Evolutionary conservation across 1,284 basidiomycete genomes (phyloP).

Genomic region (Ganoderma sinense): DNA sequence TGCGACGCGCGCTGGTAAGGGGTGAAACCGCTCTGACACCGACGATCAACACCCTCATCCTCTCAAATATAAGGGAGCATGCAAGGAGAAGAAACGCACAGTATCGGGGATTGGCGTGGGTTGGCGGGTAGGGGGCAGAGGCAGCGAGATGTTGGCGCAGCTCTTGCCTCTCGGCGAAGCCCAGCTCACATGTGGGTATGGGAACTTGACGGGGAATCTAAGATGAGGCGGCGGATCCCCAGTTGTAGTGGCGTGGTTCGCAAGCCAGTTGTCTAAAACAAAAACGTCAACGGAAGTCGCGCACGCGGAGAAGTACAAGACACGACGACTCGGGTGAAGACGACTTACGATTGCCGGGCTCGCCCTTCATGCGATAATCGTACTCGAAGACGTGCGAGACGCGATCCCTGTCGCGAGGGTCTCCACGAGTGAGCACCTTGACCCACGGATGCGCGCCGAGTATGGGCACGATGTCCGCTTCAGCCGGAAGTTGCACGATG

Average conservation of each 20-base stretch:
- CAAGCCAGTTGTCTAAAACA: constrained; percentile 35
- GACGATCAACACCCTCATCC: not conserved
- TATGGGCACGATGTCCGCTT: constrained; percentile 34
- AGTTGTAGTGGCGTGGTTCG: constrained; percentile 22
- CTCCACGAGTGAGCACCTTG: constrained; percentile 23
- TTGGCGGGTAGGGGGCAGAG: constrained; percentile 30
- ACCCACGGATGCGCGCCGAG: constrained; percentile 40
- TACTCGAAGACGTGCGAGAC: constrained; percentile 41
- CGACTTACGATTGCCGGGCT: constrained; percentile 39
- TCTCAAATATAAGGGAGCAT: not conserved
- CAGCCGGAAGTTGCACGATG: constrained; percentile 35
- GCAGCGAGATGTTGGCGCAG: constrained; percentile 31
- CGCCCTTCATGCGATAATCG: constrained; percentile 38
- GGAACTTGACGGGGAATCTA: constrained; percentile 33
- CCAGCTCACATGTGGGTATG: constrained; percentile 36
- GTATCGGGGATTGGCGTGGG: constrained; percentile 30
- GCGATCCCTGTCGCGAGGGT: constrained; percentile 21
- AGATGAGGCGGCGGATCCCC: constrained; percentile 31
- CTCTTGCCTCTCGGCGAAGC: constrained; percentile 28
- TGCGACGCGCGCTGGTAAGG: constrained; percentile 31
- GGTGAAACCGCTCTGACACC: constrained; percentile 21
- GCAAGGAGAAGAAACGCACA: constrained; percentile 4
- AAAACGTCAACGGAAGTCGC: not conserved
- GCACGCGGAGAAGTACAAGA: no score
- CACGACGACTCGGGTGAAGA: not conserved